phyloP scores from a whole-genome alignment of 2,329 filamentous ascomycete genomes.

The Magnaporthiopsis incrustans region DNA sequence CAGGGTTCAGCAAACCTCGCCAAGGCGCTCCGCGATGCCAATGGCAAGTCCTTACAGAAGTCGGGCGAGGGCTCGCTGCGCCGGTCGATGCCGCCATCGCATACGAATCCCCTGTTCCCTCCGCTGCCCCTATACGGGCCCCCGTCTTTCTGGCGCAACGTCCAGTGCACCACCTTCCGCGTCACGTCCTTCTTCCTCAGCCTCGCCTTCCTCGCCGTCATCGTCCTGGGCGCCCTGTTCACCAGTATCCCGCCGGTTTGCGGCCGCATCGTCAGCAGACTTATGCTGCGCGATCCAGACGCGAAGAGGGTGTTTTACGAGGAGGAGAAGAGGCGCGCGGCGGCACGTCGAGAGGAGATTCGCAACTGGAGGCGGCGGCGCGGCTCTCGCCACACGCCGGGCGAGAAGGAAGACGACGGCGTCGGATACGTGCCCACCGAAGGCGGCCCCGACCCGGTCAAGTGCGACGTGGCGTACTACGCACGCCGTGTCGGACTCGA shows the following conservation, averaged over 20 bases:
- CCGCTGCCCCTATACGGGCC: conserved; percentile 76
- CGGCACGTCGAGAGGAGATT: conserved; percentile 48
- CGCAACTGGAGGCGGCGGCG: conserved; percentile 49
- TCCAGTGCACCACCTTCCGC: conserved; percentile 61
- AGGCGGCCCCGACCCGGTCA: conserved; percentile 69
- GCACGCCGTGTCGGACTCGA: conserved; percentile 81
- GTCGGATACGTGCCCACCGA: conserved; percentile 66
- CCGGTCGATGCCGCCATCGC: conserved; percentile 50
- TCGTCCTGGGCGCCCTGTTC: conserved; percentile 67
- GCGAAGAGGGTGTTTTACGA: conserved; percentile 57
- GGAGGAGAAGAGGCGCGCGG: conserved; percentile 58
- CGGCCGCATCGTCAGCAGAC: conserved; percentile 38
- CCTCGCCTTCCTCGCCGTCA: conserved; percentile 64
- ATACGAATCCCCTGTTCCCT: conserved; percentile 76
- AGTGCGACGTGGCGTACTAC: conserved; percentile 79
- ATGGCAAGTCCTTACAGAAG: conserved; percentile 30
- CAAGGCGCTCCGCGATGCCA: conserved; percentile 16
- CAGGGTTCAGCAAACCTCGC: conserved; percentile 1
- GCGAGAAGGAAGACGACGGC: conserved; percentile 17
- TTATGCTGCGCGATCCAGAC: conserved; percentile 54
- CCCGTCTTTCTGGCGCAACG: conserved; percentile 52
- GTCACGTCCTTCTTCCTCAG: conserved; percentile 67
- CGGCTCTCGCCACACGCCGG: conserved; percentile 27
- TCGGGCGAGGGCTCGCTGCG: conserved; percentile 38
- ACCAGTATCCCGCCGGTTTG: conserved; percentile 52